These are phyloP conservation scores for Eucalyptus pauciflora DNA, from an alignment of 345 rosid genomes.

Conservation along the genomic window DNA sequence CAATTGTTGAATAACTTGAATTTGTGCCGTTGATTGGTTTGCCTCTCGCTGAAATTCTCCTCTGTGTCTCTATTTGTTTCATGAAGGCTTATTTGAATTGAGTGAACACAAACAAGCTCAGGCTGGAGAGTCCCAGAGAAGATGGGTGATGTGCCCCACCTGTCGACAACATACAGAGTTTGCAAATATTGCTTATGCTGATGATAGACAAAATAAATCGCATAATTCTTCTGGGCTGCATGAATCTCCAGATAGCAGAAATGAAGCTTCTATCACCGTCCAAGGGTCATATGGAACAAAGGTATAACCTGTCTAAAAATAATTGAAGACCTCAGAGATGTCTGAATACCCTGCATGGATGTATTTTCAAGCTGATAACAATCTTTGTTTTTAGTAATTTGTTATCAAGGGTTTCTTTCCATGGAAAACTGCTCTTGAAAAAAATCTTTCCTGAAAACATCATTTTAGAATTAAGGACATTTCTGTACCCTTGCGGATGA, in stretches of 20 bases:
- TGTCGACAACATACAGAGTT: slow-evolving; percentile 90
- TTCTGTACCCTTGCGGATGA: background rate
- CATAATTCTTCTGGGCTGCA: slow-evolving; percentile 4
- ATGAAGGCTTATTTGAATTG: slow-evolving; percentile 68
- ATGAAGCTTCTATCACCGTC: slow-evolving; percentile 51
- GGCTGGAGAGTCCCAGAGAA: slow-evolving; percentile 26
- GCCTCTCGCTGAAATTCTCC: background rate
- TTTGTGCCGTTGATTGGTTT: background rate
- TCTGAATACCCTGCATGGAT: background rate
- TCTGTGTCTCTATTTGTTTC: background rate
- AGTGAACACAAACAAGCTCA: slow-evolving; percentile 43
- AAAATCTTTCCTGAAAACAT: background rate
- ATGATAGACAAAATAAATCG: slow-evolving; percentile 37
- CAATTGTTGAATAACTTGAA: background rate
- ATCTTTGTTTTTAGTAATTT: background rate
- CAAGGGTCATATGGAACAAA: slow-evolving; percentile 98
- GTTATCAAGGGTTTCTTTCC: background rate
- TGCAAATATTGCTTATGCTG: slow-evolving; percentile 71
- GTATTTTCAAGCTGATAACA: background rate
- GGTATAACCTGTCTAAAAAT: slow-evolving; percentile 19
- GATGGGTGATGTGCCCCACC: slow-evolving; percentile 92
- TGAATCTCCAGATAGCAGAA: slow-evolving; percentile 32
- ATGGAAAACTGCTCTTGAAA: background rate
- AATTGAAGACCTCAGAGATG: background rate
- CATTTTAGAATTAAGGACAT: background rate